These are phyloP conservation scores for Epichloe gansuensis DNA, from an alignment of 2,329 filamentous ascomycete genomes.

Conservation along the genomic window DNA sequence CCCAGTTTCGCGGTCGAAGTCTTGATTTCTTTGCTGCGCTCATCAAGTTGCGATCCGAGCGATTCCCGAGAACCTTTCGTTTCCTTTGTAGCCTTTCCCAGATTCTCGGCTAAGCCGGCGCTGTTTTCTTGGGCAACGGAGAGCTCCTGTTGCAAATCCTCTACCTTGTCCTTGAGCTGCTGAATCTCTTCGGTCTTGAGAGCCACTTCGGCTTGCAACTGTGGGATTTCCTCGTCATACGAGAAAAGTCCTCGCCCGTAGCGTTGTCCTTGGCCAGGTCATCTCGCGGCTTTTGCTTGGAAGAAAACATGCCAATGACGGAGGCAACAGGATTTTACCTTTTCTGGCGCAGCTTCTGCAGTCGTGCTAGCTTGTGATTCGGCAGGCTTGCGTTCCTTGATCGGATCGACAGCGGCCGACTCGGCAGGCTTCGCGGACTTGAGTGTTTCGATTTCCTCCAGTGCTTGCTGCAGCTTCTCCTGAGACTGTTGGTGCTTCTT, in stretches of 20 bases:
- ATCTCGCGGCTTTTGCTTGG: slow-evolving; percentile 28
- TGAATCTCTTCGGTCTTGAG: slow-evolving; percentile 60
- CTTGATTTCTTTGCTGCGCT: slow-evolving; percentile 35
- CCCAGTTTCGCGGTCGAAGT: slow-evolving; percentile 37
- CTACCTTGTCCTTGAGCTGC: slow-evolving; percentile 56
- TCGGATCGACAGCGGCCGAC: slow-evolving; percentile 18
- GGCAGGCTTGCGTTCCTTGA: slow-evolving; percentile 19
- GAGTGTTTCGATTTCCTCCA: slow-evolving; percentile 48
- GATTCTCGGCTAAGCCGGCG: slow-evolving; percentile 49
- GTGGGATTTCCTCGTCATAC: slow-evolving; percentile 75
- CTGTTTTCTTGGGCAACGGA: slow-evolving; percentile 59
- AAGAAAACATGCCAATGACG: slow-evolving; percentile 37
- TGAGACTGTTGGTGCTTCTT: slow-evolving; percentile 62
- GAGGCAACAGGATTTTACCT: slow-evolving; percentile 34
- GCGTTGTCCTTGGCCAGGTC: slow-evolving; percentile 15
- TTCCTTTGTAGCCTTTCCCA: slow-evolving; percentile 53
- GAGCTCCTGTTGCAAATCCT: slow-evolving; percentile 57
- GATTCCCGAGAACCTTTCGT: slow-evolving; percentile 28
- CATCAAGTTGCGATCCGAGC: slow-evolving; percentile 37
- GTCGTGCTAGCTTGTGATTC: slow-evolving; percentile 6
- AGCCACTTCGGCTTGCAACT: slow-evolving; percentile 63
- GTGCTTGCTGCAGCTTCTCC: slow-evolving; percentile 46
- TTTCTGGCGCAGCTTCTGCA: slow-evolving; percentile 11
- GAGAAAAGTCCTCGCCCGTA: slow-evolving; percentile 72
- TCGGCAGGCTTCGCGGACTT: slow-evolving; percentile 22